Evolutionary conservation across 805 yeast species (phyloP).

Genomic region (Metschnikowia orientalis): DNA sequence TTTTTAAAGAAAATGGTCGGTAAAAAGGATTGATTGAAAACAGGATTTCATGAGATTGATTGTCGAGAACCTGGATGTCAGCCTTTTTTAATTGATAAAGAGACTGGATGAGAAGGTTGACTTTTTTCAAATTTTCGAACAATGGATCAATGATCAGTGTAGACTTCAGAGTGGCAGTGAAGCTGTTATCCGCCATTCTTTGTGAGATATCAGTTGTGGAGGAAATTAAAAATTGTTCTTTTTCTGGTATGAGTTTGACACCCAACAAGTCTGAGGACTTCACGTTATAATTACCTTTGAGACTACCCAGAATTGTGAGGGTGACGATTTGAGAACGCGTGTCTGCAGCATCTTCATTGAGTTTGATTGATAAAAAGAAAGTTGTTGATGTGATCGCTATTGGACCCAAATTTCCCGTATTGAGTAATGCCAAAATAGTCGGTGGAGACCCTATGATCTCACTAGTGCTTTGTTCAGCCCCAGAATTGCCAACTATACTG

Average conservation of each 20-base stretch:
- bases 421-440: constrained; percentile 18
- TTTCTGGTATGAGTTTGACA: constrained; percentile 19
- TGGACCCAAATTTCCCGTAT: constrained; percentile 28
- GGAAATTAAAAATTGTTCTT: constrained; percentile 26
- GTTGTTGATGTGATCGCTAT: constrained; percentile 30
- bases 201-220: constrained; percentile 26
- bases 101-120: constrained; percentile 30
- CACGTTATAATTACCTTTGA: constrained; percentile 15
- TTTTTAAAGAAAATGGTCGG: constrained; percentile 13
- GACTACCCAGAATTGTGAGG: constrained; percentile 23
- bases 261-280: constrained; percentile 21
- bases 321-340: constrained; percentile 1
- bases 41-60: constrained; percentile 25
- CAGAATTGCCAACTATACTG: not conserved
- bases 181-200: constrained; percentile 18
- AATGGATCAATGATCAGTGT: constrained; percentile 21
- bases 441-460: constrained; percentile 5
- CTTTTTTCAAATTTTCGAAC: constrained; percentile 28
- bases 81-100: constrained; percentile 30
- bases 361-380: constrained; percentile 27
- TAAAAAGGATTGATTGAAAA: constrained; percentile 26
- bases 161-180: too few relatives aligned
- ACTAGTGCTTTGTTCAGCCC: not conserved
- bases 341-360: constrained; percentile 13
- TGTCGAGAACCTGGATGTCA: constrained; percentile 24